phyloP scores from a whole-genome alignment of 495 filamentous ascomycete genomes.

The Bathelium albidoporum region DNA sequence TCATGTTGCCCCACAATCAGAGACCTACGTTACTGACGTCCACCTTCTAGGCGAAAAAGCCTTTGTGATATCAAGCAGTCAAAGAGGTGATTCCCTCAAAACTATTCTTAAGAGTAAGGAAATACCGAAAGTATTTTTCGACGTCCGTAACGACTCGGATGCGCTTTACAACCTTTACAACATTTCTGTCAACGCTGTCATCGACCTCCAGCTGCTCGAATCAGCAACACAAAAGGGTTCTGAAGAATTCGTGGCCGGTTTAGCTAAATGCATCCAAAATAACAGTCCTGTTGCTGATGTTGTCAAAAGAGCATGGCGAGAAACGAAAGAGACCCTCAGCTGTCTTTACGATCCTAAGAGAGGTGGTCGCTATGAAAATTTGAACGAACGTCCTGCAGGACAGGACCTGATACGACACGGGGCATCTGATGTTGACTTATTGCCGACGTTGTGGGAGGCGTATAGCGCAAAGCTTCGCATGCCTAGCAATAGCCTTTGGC shows the following conservation, averaged over 20 bases:
- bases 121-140: conserved; percentile 45
- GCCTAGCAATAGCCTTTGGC: background rate
- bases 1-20: too few relatives aligned
- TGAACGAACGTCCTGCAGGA: conserved; percentile 43
- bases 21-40: too few relatives aligned
- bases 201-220: conserved; percentile 50
- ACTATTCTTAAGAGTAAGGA: conserved; percentile 38
- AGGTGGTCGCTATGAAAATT: conserved; percentile 41
- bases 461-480: background rate
- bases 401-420: too few relatives aligned
- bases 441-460: background rate
- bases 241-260: conserved; percentile 27
- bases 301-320: conserved; percentile 26
- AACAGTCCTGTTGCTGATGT: background rate
- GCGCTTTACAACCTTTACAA: conserved; percentile 40
- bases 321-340: conserved; percentile 34
- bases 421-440: background rate
- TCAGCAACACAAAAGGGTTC: conserved; percentile 26
- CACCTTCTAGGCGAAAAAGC: too few relatives aligned
- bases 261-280: conserved; percentile 38
- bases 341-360: conserved; percentile 31
- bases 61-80: too few relatives aligned
- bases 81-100: too few relatives aligned
- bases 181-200: conserved; percentile 31
- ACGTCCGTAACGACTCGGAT: conserved; percentile 48